Evolutionary conservation across 306 rosid genomes (phyloP), one percentile per base, ranked within the genome.

Genomic region (Crotalaria pallida): DNA sequence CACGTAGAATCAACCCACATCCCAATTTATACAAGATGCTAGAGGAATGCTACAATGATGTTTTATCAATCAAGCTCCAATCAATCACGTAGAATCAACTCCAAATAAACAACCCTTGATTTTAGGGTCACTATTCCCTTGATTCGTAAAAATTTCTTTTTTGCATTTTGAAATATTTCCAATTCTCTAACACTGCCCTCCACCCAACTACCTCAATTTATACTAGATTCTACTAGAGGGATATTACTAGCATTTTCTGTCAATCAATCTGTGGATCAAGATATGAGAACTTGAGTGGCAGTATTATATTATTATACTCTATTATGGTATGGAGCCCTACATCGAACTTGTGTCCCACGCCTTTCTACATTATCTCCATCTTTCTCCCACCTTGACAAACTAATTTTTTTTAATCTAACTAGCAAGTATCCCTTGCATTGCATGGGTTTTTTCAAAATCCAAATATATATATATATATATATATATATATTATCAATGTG

Each of bases 351-450:
- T 1, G 5, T 33, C 40, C 40, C 10, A 9, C 19, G 71, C 55
- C 7, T 58, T 55, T 50, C 44, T 61, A 10, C 31, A 47, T 36
- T 59, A 22, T 51, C 72, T 77, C 47, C 44, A 69, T 69, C 65
- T 68, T 56, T 26, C 34, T 58, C 48, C 69, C 61, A 69, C 38
- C 58, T 60, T 53, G 9, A 23, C 58, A 40, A 43, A 40, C 34
- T 68, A 24, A 0, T 48, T 23, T 12, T 48, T 77, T 43, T 60
- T 41, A 13, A 41, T 52, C 2, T 19, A 51, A 36, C 18, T 9
- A 36, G 43, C 43, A 36, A 36, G 43, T 36, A 36, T 36, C 43
- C 13, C 43, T 36, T 38, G 2, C 44, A 38, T 38, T 7, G n/a
- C 13, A 38, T 38, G 44, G 41, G 3, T 38, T 38, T 36, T 38